Evolutionary conservation across 1,284 basidiomycete species (phyloP).

Genomic region (Pascua guehoae): DNA sequence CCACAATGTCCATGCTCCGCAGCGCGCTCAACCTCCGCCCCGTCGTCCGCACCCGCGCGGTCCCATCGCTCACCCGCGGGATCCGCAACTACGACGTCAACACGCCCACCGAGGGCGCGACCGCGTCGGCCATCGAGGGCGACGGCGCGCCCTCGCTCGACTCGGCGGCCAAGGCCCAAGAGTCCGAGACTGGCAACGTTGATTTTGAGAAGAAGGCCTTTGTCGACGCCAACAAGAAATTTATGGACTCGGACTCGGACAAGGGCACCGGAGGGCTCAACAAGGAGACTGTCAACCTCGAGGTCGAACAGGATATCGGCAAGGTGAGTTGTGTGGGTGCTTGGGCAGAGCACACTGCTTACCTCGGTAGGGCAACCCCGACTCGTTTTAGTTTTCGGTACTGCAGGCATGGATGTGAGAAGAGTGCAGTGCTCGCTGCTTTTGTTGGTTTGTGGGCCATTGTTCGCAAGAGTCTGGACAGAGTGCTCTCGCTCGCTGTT

Average conservation of each 20-base stretch:
- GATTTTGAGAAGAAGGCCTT: not conserved
- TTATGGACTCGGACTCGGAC: not conserved
- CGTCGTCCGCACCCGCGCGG: slow-evolving; percentile 1
- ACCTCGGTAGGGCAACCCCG: no score
- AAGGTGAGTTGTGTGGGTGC: not conserved
- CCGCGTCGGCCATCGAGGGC: not conserved
- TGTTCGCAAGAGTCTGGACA: no score
- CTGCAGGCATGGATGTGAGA: no score
- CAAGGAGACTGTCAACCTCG: not conserved
- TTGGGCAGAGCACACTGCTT: no score
- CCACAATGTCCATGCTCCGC: slow-evolving; percentile 1
- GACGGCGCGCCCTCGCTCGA: not conserved
- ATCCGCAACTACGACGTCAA: slow-evolving; percentile 8
- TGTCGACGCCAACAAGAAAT: not conserved
- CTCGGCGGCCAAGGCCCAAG: not conserved
- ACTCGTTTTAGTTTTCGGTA: no score
- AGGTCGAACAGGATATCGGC: not conserved
- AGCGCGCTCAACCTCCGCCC: slow-evolving; percentile 3
- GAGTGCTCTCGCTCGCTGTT: no score
- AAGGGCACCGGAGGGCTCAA: not conserved
- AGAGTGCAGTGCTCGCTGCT: no score
- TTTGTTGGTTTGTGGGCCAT: no score
- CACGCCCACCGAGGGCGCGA: slow-evolving; percentile 2
- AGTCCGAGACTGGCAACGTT: not conserved
- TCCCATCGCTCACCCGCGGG: slow-evolving; percentile 4